A percentile compares a stretch with the other conserved stretches of the same genome.
phyloP scores from a whole-genome alignment of 345 rosid species.

The Acer campestre region DNA sequence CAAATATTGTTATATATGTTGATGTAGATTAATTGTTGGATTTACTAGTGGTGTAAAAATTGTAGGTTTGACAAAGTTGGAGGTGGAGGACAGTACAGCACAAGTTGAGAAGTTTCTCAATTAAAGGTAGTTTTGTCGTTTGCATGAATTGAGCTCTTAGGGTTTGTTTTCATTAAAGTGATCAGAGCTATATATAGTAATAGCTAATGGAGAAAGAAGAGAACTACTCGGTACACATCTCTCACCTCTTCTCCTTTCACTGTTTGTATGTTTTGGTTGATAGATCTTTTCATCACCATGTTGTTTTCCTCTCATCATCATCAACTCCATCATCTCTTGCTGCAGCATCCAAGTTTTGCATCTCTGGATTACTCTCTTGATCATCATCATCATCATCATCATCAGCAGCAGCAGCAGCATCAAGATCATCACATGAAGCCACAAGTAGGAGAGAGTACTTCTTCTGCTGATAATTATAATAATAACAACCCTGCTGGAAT shows the following conservation, averaged over 20 bases:
- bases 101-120: slow-evolving; percentile 17
- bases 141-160: slow-evolving; percentile 27
- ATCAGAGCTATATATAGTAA: slow-evolving; percentile 19
- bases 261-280: slow-evolving; percentile 30
- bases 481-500: slow-evolving; percentile 32
- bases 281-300: slow-evolving; percentile 26
- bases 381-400: slow-evolving; percentile 39
- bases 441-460: slow-evolving; percentile 23
- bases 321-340: slow-evolving; percentile 23
- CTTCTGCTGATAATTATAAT: slow-evolving; percentile 29
- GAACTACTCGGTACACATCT: slow-evolving; percentile 59
- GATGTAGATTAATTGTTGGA: not conserved
- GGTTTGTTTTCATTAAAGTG: slow-evolving; percentile 22
- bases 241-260: slow-evolving; percentile 10
- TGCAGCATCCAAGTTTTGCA: slow-evolving; percentile 47
- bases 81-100: slow-evolving; percentile 14
- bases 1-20: too few relatives aligned
- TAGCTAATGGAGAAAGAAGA: slow-evolving; percentile 65
- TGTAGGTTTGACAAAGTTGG: slow-evolving; percentile 4
- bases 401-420: slow-evolving; percentile 20
- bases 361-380: slow-evolving; percentile 50
- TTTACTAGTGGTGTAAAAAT: slow-evolving; percentile 21
- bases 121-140: slow-evolving; percentile 23
- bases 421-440: slow-evolving; percentile 38
- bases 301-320: slow-evolving; percentile 27